Conservation (phyloP, 2,329 filamentous ascomycete species). For the Neospermospora avenae region DNA sequence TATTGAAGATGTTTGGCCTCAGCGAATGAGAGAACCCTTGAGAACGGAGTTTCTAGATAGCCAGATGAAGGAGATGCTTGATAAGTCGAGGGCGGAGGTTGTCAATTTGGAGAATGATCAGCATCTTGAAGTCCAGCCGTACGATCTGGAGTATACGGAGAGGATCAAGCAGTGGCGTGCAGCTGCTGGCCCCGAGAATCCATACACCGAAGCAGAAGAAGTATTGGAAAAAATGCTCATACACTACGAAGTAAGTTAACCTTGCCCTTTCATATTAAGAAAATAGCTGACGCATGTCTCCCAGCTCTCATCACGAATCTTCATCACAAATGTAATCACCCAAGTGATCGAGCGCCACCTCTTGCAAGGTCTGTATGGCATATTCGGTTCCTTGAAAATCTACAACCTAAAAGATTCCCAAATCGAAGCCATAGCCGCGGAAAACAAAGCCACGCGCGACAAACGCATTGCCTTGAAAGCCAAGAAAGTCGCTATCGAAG, state of each 20-base stretch:
- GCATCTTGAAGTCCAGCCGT: conserved; percentile 15
- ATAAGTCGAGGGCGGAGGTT: conserved; percentile 11
- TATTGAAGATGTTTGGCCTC: conserved; percentile 17
- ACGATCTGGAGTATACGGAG: conserved; percentile 15
- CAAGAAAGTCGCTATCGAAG: conserved; percentile 14
- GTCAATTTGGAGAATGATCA: conserved; percentile 13
- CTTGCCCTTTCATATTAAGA: background rate
- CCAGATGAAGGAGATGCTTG: conserved; percentile 12
- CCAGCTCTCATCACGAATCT: conserved; percentile 14
- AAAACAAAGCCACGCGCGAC: conserved; percentile 14
- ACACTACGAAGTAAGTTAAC: conserved; percentile 13
- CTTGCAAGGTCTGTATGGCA: conserved; percentile 5
- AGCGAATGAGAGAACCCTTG: conserved; percentile 15
- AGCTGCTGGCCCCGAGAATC: conserved; percentile 1
- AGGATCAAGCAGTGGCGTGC: conserved; percentile 12
- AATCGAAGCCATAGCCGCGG: conserved; percentile 13
- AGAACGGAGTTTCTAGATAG: conserved; percentile 13
- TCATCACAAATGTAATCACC: conserved; percentile 17
- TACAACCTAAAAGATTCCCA: conserved; percentile 14
- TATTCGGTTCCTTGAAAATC: conserved; percentile 16
- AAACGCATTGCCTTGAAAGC: conserved; percentile 8
- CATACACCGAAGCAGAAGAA: conserved; percentile 13
- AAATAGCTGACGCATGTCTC: background rate
- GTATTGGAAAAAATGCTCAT: conserved; percentile 19
- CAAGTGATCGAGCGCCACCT: conserved; percentile 20